phyloP scores from a whole-genome alignment of 192 early-diverging fungal species.

The Geranomyces variabilis region DNA sequence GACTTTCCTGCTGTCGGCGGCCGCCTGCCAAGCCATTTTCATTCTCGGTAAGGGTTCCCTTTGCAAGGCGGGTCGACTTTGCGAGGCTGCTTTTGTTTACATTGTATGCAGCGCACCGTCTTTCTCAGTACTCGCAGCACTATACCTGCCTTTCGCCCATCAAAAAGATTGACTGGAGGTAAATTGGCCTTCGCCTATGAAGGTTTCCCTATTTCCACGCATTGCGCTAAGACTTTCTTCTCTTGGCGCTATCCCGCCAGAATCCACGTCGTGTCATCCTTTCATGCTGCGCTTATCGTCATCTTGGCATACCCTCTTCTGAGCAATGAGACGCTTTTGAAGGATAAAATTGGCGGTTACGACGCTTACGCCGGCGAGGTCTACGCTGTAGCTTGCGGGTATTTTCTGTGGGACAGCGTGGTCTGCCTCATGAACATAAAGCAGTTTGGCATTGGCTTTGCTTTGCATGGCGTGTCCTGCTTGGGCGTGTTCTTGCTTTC shows the following conservation, averaged over 20 bases:
- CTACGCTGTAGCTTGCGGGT: conserved; percentile 86
- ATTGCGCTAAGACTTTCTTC: too few relatives aligned
- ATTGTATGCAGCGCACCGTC: conserved; percentile 1
- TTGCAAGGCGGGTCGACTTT: too few relatives aligned
- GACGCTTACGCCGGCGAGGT: conserved; percentile 68
- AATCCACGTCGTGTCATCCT: conserved; percentile 80
- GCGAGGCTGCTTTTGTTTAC: too few relatives aligned
- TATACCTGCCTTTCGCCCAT: conserved; percentile 10
- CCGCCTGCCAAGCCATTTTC: conserved; percentile 21
- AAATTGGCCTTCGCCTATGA: too few relatives aligned
- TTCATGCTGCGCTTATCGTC: conserved; percentile 73
- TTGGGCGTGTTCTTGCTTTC: conserved; percentile 76
- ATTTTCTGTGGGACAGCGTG: conserved; percentile 91
- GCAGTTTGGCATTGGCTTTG: conserved; percentile 77
- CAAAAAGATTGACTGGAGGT: conserved; percentile 56
- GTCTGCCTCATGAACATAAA: conserved; percentile 67
- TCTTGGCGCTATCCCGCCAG: too few relatives aligned
- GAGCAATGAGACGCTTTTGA: conserved; percentile 60
- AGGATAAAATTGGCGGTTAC: conserved; percentile 78
- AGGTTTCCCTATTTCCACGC: too few relatives aligned
- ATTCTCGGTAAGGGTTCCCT: too few relatives aligned
- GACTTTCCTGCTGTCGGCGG: conserved; percentile 27
- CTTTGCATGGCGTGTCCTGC: conserved; percentile 77
- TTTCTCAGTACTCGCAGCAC: conserved; percentile 14
- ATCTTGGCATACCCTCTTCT: conserved; percentile 69